Evolutionary conservation across 805 yeast genomes (phyloP).

Genomic region (Nakazawaea peltata): DNA sequence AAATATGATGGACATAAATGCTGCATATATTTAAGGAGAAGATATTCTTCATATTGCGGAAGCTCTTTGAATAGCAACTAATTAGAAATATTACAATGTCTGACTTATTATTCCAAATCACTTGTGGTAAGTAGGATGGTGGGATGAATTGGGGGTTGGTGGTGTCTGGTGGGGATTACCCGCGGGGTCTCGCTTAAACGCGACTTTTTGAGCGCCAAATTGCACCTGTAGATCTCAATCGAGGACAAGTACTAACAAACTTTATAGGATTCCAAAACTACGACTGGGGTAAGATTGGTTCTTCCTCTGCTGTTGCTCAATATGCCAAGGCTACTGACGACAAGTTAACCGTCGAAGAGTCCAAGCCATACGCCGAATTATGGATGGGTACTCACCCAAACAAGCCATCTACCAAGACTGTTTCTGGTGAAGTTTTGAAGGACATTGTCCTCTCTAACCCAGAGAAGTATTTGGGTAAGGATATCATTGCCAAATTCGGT

Average conservation of each 20-base stretch:
- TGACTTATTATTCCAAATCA: slow-evolving; percentile 21
- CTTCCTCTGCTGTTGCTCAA: slow-evolving; percentile 80
- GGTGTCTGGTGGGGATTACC: not conserved
- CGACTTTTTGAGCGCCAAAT: too few species aligned
- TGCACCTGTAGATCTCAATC: too few species aligned
- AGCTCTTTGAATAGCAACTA: too few species aligned
- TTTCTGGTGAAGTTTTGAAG: slow-evolving; percentile 51
- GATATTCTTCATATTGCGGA: too few species aligned
- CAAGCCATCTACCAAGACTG: slow-evolving; percentile 64
- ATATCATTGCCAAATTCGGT: slow-evolving; percentile 59
- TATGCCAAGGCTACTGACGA: slow-evolving; percentile 72
- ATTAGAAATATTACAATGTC: too few species aligned
- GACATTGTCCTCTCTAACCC: slow-evolving; percentile 60
- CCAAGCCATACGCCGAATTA: slow-evolving; percentile 89
- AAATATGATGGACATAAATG: too few species aligned
- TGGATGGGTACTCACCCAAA: slow-evolving; percentile 99
- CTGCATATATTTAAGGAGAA: too few species aligned
- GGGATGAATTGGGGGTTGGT: too few species aligned
- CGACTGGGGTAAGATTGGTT: slow-evolving; percentile 63
- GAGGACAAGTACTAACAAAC: slow-evolving; percentile 1
- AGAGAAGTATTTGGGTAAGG: slow-evolving; percentile 45
- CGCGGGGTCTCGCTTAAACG: too few species aligned
- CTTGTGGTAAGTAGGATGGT: slow-evolving; percentile 22
- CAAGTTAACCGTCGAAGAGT: slow-evolving; percentile 51
- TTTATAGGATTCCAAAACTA: slow-evolving; percentile 26